Conservation (phyloP, 306 rosid species). For the Cercis canadensis region DNA sequence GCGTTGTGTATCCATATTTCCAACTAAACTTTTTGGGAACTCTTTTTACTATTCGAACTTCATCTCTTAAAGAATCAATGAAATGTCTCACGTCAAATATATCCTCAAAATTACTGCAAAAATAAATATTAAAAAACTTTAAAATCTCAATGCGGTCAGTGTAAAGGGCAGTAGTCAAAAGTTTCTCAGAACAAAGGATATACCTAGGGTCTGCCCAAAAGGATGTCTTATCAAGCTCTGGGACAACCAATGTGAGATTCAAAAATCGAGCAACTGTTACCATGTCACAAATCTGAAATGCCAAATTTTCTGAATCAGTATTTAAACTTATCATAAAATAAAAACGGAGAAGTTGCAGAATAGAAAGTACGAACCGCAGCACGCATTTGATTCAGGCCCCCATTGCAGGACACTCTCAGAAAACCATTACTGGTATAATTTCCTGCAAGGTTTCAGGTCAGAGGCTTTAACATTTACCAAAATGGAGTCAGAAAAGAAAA, state of each 20-base stretch:
- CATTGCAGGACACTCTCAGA: slow-evolving; percentile 97
- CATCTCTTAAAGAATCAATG: slow-evolving; percentile 85
- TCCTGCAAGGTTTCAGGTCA: slow-evolving; percentile 66
- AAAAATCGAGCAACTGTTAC: slow-evolving; percentile 92
- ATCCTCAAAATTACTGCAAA: slow-evolving; percentile 90
- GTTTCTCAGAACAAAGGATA: slow-evolving; percentile 32
- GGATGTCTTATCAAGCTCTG: slow-evolving; percentile 95
- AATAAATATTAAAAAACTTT: slow-evolving; percentile 36
- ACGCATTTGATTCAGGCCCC: slow-evolving; percentile 99
- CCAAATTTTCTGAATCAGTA: slow-evolving; percentile 40
- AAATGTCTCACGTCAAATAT: slow-evolving; percentile 92
- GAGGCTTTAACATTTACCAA: slow-evolving; percentile 10
- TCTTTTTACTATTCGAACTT: slow-evolving; percentile 89
- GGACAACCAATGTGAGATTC: slow-evolving; percentile 95
- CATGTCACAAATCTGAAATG: slow-evolving; percentile 96
- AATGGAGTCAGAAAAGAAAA: slow-evolving; percentile 30
- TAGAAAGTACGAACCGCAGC: slow-evolving; percentile 81
- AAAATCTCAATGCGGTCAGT: slow-evolving; percentile 36
- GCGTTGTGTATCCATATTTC: slow-evolving; percentile 60
- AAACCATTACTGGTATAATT: slow-evolving; percentile 96
- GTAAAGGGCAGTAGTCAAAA: slow-evolving; percentile 30
- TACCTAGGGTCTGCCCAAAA: slow-evolving; percentile 99
- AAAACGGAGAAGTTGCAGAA: slow-evolving; percentile 23
- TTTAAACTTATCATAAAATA: slow-evolving; percentile 20
- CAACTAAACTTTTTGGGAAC: slow-evolving; percentile 75